These are phyloP conservation scores for Scleroderma citrinum DNA, from an alignment of 768 basidiomycete species.

Conservation along the genomic window DNA sequence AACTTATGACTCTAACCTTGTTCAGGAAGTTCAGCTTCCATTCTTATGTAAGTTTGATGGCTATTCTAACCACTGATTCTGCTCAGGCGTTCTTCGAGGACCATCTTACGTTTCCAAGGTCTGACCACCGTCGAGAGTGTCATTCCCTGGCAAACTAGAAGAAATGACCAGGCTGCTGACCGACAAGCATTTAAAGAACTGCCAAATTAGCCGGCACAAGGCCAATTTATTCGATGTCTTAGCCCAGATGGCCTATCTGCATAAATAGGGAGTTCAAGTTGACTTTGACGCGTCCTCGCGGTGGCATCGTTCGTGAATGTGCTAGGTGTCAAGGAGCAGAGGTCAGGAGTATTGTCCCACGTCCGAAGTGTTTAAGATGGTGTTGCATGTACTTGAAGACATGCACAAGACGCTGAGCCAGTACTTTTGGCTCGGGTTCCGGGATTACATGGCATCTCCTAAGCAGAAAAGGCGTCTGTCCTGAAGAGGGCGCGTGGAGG, in stretches of 20 bases:
- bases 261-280: slow-evolving; percentile 18
- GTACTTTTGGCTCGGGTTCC: slow-evolving; percentile 82
- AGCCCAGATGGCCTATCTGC: slow-evolving; percentile 36
- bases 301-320: slow-evolving; percentile 17
- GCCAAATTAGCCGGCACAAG: slow-evolving; percentile 54
- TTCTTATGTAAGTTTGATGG: slow-evolving; percentile 63
- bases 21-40: slow-evolving; percentile 86
- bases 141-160: slow-evolving; percentile 16
- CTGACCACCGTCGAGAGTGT: slow-evolving; percentile 39
- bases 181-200: slow-evolving; percentile 41
- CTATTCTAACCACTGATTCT: slow-evolving; percentile 25
- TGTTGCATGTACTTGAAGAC: slow-evolving; percentile 49
- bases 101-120: slow-evolving; percentile 42
- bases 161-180: slow-evolving; percentile 32
- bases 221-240: slow-evolving; percentile 28
- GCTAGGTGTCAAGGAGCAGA: slow-evolving; percentile 23
- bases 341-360: not conserved
- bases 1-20: not conserved
- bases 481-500: slow-evolving; percentile 62
- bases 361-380: slow-evolving; percentile 2
- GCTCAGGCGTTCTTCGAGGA: slow-evolving; percentile 44
- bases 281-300: slow-evolving; percentile 9
- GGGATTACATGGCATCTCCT: slow-evolving; percentile 61
- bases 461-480: slow-evolving; percentile 41
- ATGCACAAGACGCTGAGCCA: slow-evolving; percentile 70